Base-by-base conservation (phyloP, 2,329 filamentous ascomycete species). In the Parafenestella ontariensis region DNA sequence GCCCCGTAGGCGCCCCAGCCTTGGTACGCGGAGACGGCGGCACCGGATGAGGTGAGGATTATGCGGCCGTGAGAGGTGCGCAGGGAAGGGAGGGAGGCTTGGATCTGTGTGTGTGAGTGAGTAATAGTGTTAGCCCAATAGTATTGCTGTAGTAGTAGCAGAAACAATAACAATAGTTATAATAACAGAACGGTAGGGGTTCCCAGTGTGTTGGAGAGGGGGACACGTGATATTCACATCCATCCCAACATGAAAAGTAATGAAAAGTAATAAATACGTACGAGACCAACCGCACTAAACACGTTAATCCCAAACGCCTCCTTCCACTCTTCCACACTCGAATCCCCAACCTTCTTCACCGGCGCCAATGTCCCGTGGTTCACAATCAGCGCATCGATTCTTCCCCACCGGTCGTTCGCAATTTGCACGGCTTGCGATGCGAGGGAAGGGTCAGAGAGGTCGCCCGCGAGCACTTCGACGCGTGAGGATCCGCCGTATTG, bases 351-450 rank as follows among this genome's bases (percentile, higher is more conserved):
- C 53, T 85, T 86, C 46, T 85, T 86, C 37, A 96, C 87, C 1
- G 92, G 90, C n/a, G 87, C 84, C 40, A 99, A 78, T 0, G 87
- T 81, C 18, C 92, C 93, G 72, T 99, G 95, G 75, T 98, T 98
- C 58, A 98, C 79, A 11, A 99, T 86, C 40, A 99, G 73, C 1
- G 88, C 89, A 71, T 99, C 92, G 4, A 99, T 77, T 44, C 80
- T 81, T 9, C 88, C 89, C 73, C 91, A 98, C 0, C 84, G 78
- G 24, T 83, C 78, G 10, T 89, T 69, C 0, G 92, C 89, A 1
- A 87, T 77, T 3, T 88, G 80, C 4, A 91, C 85, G 4, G 89
- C 84, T 69, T 84, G 84, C 1, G 82, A 75, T 3, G 86, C 84
- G 24, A 89, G 36, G 0, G 73, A 76, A 23, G 81, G 70, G 61